These are phyloP conservation scores for Coniferiporia sulphurascens DNA, from an alignment of 1,284 basidiomycete genomes.

Conservation along the genomic window DNA sequence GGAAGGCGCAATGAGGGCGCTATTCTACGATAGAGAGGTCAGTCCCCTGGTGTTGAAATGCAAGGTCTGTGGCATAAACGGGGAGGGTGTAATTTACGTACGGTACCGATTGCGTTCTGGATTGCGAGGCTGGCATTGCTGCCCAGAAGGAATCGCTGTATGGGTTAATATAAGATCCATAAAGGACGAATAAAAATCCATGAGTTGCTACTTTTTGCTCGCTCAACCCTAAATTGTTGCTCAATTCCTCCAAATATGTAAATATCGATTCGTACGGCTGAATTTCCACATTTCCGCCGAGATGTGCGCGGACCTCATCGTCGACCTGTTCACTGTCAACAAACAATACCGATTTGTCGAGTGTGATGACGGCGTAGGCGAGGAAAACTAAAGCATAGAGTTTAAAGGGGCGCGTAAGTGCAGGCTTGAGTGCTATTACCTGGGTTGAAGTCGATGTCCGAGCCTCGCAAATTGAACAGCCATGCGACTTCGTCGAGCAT, in stretches of 20 bases:
- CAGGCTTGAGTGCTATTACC: slow-evolving; percentile 30
- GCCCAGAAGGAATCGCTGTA: slow-evolving; percentile 58
- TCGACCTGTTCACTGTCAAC: slow-evolving; percentile 64
- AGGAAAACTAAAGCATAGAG: slow-evolving; percentile 73
- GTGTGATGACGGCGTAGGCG: slow-evolving; percentile 80
- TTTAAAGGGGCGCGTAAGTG: not conserved
- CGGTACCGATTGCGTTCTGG: slow-evolving; percentile 69
- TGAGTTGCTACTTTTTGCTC: slow-evolving; percentile 37
- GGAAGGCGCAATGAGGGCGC: slow-evolving; percentile 60
- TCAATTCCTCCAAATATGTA: slow-evolving; percentile 50
- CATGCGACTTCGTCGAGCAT: slow-evolving; percentile 90
- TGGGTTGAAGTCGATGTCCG: slow-evolving; percentile 92
- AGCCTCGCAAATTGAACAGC: slow-evolving; percentile 92
- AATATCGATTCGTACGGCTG: slow-evolving; percentile 71
- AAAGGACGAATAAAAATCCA: not conserved
- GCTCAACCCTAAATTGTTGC: slow-evolving; percentile 39
- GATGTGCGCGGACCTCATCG: slow-evolving; percentile 49
- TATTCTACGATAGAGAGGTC: slow-evolving; percentile 34
- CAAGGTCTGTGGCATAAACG: slow-evolving; percentile 7
- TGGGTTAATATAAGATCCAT: not conserved
- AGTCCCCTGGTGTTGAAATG: slow-evolving; percentile 11
- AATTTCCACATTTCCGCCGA: slow-evolving; percentile 62
- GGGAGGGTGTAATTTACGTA: slow-evolving; percentile 25
- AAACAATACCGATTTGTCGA: slow-evolving; percentile 67
- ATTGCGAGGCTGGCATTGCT: slow-evolving; percentile 77